Percentiles rank a stretch among this genome's conserved stretches.
Evolutionary conservation across 2,329 filamentous ascomycete species (phyloP).

Genomic region (Blastomyces silverae): DNA sequence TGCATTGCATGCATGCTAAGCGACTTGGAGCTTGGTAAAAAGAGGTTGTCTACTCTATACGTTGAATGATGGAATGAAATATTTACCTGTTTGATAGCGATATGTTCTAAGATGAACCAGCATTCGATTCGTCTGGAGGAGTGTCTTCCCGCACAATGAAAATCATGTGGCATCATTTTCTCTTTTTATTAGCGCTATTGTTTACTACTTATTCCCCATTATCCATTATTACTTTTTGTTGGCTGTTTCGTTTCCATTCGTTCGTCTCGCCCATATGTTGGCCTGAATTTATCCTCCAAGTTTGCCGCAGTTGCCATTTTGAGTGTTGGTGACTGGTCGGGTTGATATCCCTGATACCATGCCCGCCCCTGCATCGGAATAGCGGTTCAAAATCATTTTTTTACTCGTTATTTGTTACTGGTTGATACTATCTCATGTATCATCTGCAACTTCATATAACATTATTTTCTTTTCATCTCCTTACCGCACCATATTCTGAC

Average conservation of each 20-base stretch:
- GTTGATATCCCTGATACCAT: neutral
- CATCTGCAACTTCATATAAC: neutral
- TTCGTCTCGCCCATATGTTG: neutral
- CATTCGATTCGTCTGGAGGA: neutral
- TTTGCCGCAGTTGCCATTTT: neutral
- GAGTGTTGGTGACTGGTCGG: neutral
- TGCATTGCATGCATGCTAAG: neutral
- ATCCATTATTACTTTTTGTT: neutral
- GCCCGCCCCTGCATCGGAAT: too few species aligned
- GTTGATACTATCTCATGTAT: neutral
- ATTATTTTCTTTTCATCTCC: neutral
- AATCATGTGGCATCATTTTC: neutral
- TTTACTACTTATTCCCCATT: neutral
- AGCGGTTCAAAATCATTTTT: too few species aligned
- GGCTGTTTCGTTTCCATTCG: neutral
- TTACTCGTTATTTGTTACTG: neutral
- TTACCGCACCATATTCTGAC: neutral
- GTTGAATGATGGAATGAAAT: neutral
- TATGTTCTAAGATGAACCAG: neutral
- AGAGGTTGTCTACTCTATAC: neutral
- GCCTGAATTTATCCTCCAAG: neutral
- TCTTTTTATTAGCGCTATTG: neutral
- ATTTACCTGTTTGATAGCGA: neutral
- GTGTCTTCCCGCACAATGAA: neutral
- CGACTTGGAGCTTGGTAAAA: neutral